phyloP scores from a whole-genome alignment of 202 grass and related monocot genomes.

The Cymbopogon flexuosus region DNA sequence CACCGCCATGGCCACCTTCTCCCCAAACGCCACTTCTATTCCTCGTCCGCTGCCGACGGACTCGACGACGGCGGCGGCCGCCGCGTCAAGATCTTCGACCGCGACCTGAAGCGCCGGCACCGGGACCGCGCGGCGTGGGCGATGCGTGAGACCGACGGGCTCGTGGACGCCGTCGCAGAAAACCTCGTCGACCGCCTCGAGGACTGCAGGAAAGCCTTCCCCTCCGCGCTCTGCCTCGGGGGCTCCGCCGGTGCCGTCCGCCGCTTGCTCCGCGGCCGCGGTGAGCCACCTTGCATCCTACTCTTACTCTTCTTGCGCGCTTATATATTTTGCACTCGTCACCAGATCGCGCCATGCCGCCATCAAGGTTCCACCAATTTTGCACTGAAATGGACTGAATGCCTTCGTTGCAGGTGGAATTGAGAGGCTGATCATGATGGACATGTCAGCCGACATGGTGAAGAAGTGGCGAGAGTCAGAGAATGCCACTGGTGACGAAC shows the following conservation, averaged over 20 bases:
- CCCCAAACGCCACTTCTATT: neutral
- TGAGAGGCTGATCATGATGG: slow-evolving; percentile 89
- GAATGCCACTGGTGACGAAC: slow-evolving; percentile 26
- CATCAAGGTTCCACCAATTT: neutral
- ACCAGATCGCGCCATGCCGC: neutral
- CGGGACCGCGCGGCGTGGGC: slow-evolving; percentile 87
- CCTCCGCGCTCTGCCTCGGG: slow-evolving; percentile 69
- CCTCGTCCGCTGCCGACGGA: neutral
- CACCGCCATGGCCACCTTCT: neutral
- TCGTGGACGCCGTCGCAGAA: slow-evolving; percentile 61
- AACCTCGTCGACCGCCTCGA: slow-evolving; percentile 76
- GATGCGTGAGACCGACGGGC: slow-evolving; percentile 41
- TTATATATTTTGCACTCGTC: neutral
- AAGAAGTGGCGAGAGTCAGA: slow-evolving; percentile 58
- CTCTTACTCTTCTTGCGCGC: neutral
- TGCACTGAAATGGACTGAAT: neutral
- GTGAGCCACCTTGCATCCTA: slow-evolving; percentile 37
- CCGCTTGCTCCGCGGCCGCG: slow-evolving; percentile 60
- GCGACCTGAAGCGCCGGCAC: slow-evolving; percentile 75
- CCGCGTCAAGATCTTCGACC: slow-evolving; percentile 76
- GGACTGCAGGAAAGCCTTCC: slow-evolving; percentile 84
- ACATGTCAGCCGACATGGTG: slow-evolving; percentile 83
- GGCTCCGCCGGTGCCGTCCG: slow-evolving; percentile 63
- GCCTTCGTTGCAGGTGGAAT: slow-evolving; percentile 61
- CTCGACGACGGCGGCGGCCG: slow-evolving; percentile 6